Evolutionary conservation across 306 rosid species (phyloP), one percentile per base, ranked within the genome.

Genomic region (Quercus glauca): DNA sequence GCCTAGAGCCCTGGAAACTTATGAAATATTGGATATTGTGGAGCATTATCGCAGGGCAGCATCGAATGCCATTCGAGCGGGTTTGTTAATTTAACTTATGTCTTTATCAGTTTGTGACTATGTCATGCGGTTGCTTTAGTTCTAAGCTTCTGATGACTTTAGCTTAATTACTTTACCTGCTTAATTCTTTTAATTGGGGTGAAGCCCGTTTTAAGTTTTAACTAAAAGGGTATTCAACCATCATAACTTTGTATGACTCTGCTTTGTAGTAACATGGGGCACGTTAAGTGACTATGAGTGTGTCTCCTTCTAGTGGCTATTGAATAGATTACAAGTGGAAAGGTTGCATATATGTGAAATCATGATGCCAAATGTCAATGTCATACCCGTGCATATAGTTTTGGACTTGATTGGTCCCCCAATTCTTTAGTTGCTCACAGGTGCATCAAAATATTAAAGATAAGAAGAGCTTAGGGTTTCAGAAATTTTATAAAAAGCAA

Each of bases 31-130:
- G 26, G 85, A 84, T 76, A 87, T 91, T n/a, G 96, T 95, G 31
- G 89, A 90, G 80, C 90, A 91, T 64, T 92, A 92, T 72, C 88
- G 97, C 29, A 90, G 74, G 49, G 87, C 92, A 9, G 92, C 92
- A 67, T 58, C 79, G 74, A 89, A 89, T 25, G 92, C 90, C 59
- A 85, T 89, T 81, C 89, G 90, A 60, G 99, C 98, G 60, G 99
- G 99, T 95, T 73, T 4, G 77, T 70, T 19, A 41, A 41, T 41
- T 7, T 41, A 41, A 41, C 45, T 37, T 8, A 8, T 41, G 45
- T 49, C 0, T 65, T 33, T 33, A 18, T 65, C 71, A 65, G 51
- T 4, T 28, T 63, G 41, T 63, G 31, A 28, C 31, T 63, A 63
- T 41, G 45, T 41, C 11, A 41, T 26, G 6, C 15, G 4, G 31